phyloP scores from a whole-genome alignment of 2,329 filamentous ascomycete genomes.

The Nemania sp. region DNA sequence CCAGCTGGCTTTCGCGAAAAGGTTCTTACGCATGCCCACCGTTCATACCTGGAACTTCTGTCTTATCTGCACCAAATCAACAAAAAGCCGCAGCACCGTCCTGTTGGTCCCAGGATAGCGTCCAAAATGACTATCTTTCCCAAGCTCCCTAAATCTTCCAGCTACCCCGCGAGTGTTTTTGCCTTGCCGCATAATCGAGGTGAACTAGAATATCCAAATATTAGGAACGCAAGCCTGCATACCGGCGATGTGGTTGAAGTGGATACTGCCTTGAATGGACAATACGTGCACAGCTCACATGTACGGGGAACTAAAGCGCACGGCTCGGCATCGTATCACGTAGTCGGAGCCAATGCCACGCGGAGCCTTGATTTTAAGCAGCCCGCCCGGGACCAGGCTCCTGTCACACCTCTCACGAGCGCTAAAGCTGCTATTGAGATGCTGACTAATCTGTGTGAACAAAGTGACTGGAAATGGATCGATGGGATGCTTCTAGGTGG shows the following conservation, averaged over 20 bases:
- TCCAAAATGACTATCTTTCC: conserved; percentile 59
- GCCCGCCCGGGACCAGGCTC: conserved; percentile 29
- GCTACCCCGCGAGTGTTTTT: conserved; percentile 22
- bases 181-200: conserved; percentile 26
- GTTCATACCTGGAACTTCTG: conserved; percentile 71
- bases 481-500: conserved; percentile 91
- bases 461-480: conserved; percentile 84
- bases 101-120: conserved; percentile 43
- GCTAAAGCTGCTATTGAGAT: conserved; percentile 72
- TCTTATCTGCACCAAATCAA: conserved; percentile 64
- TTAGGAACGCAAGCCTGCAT: conserved; percentile 21
- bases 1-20: conserved; percentile 65
- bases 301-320: conserved; percentile 24
- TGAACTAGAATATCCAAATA: conserved; percentile 19
- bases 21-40: conserved; percentile 69
- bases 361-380: conserved; percentile 23
- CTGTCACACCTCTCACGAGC: conserved; percentile 51
- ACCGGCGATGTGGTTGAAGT: conserved; percentile 18
- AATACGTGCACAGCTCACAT: conserved; percentile 23
- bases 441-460: conserved; percentile 73
- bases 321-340: conserved; percentile 31
- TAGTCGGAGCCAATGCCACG: conserved; percentile 30
- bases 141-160: conserved; percentile 49
- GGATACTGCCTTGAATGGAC: conserved; percentile 20
- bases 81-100: conserved; percentile 52